A percentile compares a stretch with the other conserved stretches of the same genome.
These are phyloP conservation scores for Ceratobasidium theobromae DNA, from an alignment of 1,284 basidiomycete species.

Conservation along the genomic window DNA sequence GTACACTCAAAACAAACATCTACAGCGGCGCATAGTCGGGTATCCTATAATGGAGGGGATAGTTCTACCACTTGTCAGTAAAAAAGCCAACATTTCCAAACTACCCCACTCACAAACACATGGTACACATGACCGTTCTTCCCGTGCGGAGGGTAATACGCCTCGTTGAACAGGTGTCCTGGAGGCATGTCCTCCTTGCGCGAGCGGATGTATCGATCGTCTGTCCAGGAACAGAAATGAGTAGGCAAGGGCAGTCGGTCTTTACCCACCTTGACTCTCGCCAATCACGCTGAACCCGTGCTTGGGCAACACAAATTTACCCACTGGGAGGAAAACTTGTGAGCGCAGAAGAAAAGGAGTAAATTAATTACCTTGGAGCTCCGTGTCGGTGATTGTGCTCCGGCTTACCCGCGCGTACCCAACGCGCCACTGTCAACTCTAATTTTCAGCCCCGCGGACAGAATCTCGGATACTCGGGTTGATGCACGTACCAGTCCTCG, in stretches of 20 bases:
- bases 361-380: neutral
- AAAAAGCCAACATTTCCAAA: neutral
- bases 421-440: constrained; percentile 42
- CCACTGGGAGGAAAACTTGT: constrained; percentile 58
- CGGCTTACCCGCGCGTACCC: constrained; percentile 67
- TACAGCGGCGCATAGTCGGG: constrained; percentile 50
- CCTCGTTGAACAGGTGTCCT: constrained; percentile 72
- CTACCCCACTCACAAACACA: constrained; percentile 58
- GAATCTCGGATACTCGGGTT: constrained; percentile 31
- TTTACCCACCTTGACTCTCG: constrained; percentile 42
- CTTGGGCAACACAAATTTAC: constrained; percentile 73
- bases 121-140: constrained; percentile 73
- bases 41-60: constrained; percentile 69
- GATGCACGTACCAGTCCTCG: constrained; percentile 76
- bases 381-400: constrained; percentile 69
- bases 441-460: constrained; percentile 43
- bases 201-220: constrained; percentile 65
- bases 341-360: neutral
- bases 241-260: neutral
- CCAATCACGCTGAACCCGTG: constrained; percentile 57
- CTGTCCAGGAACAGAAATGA: constrained; percentile 43
- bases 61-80: constrained; percentile 24
- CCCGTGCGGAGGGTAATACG: constrained; percentile 64
- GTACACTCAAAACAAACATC: neutral
- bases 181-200: constrained; percentile 65